Evolutionary conservation across 305 asterid species (phyloP), one percentile per base, ranked within the genome.

Genomic region (Andrographis paniculata): DNA sequence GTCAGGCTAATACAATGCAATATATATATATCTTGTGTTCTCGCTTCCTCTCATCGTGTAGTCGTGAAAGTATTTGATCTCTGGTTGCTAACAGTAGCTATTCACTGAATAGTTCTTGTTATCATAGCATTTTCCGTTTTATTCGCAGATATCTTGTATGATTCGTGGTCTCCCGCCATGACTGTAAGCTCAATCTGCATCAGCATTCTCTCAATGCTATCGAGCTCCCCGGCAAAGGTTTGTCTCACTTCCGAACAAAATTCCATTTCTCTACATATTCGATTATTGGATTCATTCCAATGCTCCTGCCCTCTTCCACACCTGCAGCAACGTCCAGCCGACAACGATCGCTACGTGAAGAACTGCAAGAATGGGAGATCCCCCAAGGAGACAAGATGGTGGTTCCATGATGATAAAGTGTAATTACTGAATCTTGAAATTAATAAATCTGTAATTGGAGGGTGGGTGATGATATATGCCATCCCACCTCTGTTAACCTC

Each of bases 111-210:
- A n/a, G n/a, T n/a, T n/a, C n/a, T n/a, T n/a, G n/a, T n/a, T n/a
- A n/a, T n/a, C n/a, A n/a, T n/a, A n/a, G n/a, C 52, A 19, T 3
- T 21, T 4, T 22, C 9, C 28, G 20, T 15, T 31, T 24, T 24
- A n/a, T 17, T 14, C 64, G 17, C 91, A 89, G 98, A 89, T 70
- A 89, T 89, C 54, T 59, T 86, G 59, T 89, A 89, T 17, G 98
- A 89, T 67, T 89, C 98, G 1, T 89, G 98, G 98, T 89, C 98
- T 54, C 98, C 98, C 6, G 98, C 98, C 7, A 86, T 89, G 98
- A 89, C 96, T 56, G 95, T 89, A 18, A 82, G 96, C 68, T 86
- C 95, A 20, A 61, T 89, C 49, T 89, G 98, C 71, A 82, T 89
- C 73, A 89, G 96, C 79, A 86, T 89, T 68, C 94, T 89, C 41